These are phyloP conservation scores for Juglanconis sp. DNA, from an alignment of 2,329 filamentous ascomycete species.

Conservation along the genomic window DNA sequence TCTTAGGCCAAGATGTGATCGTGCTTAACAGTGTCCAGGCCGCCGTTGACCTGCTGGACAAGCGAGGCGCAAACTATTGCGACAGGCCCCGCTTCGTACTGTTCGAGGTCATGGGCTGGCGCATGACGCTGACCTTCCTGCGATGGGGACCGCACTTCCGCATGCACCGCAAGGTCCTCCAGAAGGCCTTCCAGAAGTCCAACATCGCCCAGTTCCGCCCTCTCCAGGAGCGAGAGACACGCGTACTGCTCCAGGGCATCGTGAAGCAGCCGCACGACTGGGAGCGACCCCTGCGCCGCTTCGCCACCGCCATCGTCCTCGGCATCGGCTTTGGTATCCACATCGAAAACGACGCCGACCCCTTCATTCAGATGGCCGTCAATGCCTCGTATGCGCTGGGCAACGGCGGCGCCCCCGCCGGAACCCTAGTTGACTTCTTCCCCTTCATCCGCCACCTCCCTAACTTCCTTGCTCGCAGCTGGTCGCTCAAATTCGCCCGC, in stretches of 20 bases:
- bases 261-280: constrained; percentile 30
- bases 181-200: constrained; percentile 39
- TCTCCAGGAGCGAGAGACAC: constrained; percentile 29
- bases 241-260: constrained; percentile 29
- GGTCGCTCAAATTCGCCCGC: too few relatives aligned
- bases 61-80: constrained; percentile 36
- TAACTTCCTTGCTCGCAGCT: too few relatives aligned
- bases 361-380: too few relatives aligned
- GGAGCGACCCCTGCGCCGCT: constrained; percentile 35
- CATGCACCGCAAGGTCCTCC: constrained; percentile 41
- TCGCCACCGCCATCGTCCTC: constrained; percentile 14
- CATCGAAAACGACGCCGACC: too few relatives aligned
- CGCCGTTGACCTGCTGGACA: constrained; percentile 26
- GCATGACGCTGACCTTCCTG: constrained; percentile 43
- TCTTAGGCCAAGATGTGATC: too few relatives aligned
- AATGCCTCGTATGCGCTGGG: too few relatives aligned
- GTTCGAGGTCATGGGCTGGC: constrained; percentile 42
- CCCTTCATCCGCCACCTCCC: too few relatives aligned
- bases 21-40: too few relatives aligned
- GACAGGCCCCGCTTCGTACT: constrained; percentile 37
- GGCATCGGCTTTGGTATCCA: background rate
- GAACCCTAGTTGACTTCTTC: too few relatives aligned
- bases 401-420: too few relatives aligned
- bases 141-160: constrained; percentile 39
- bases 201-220: constrained; percentile 26